Conservation (phyloP, 352 stramenopile genomes). For the Phytophthora aleatoria region DNA sequence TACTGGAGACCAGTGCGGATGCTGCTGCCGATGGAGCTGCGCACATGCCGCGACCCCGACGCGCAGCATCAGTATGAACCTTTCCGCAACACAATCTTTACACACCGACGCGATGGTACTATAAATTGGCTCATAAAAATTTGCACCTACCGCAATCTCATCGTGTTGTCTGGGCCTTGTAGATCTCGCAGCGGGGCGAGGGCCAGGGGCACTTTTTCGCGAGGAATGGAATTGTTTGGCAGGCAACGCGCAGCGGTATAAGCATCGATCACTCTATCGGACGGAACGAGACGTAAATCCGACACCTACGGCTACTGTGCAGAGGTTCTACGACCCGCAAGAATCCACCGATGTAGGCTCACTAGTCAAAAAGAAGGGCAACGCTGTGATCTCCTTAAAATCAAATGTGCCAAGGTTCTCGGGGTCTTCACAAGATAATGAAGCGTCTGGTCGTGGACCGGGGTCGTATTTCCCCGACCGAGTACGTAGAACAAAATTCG, state of each 20-base stretch:
- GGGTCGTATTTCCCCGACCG: slow-evolving; percentile 52
- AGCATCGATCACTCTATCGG: slow-evolving; percentile 32
- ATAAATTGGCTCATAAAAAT: no score
- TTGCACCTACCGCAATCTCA: background rate
- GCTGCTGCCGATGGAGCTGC: slow-evolving; percentile 51
- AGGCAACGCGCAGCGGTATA: slow-evolving; percentile 27
- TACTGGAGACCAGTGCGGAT: slow-evolving; percentile 23
- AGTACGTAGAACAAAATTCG: slow-evolving; percentile 28
- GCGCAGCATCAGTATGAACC: slow-evolving; percentile 53
- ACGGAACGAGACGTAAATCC: slow-evolving; percentile 59
- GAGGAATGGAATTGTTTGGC: slow-evolving; percentile 56
- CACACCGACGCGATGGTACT: slow-evolving; percentile 26
- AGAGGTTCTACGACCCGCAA: slow-evolving; percentile 53
- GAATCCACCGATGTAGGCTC: slow-evolving; percentile 39
- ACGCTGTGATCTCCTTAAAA: slow-evolving; percentile 41
- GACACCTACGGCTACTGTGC: slow-evolving; percentile 41
- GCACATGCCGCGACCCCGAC: slow-evolving; percentile 40
- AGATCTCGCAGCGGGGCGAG: slow-evolving; percentile 28
- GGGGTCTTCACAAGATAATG: slow-evolving; percentile 4
- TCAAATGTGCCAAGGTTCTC: slow-evolving; percentile 55
- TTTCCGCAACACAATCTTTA: slow-evolving; percentile 58
- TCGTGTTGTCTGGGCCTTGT: background rate
- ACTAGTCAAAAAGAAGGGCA: slow-evolving; percentile 40
- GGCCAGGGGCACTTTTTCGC: slow-evolving; percentile 45
- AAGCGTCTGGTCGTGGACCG: slow-evolving; percentile 30